Base-by-base conservation (phyloP, 1,284 basidiomycete genomes). In the Fistulinella staudtii region DNA sequence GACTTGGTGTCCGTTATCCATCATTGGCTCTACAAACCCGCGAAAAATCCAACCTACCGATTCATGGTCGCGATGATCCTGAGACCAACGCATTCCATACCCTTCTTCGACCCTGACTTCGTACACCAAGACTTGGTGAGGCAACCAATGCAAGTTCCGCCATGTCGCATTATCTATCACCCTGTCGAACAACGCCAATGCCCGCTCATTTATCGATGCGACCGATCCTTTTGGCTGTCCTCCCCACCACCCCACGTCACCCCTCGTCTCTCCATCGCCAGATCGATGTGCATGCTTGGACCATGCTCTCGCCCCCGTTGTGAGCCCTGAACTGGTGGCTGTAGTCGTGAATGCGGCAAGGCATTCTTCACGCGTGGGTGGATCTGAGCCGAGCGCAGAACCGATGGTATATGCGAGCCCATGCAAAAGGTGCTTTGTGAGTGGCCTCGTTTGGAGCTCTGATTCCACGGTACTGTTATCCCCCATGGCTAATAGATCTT, bases 61-160 rank as follows among this genome's bases (percentile, higher is more conserved):
- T n/a, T n/a, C n/a, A n/a, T n/a, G n/a, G n/a, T n/a, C n/a, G 3
- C 8, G 29, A 35, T 57, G 63, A 61, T 79, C 68, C 53, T 74
- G 76, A 3, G 76, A 75, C 79, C 80, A 82, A 10, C 80, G 66
- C 77, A 82, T 77, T 1, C 79, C 80, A 63, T 81, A 82, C 0
- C 79, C 80, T 44, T 75, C 76, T 7, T 60, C 52, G 17, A 79
- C 72, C 40, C 79, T 65, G 9, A 72, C 68, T 54, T 82, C 79
- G 52, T 80, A 82, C 23, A 79, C 77, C 42, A 82, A 54, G 14
- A 80, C 64, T 30, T 67, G 63, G 53, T 80, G 78, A 2, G 79
- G 77, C 3, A 82, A 56, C 77, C 76, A 80, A 53, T 81, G 79
- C 28, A 81, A 47, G 59, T 81, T 81, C 41, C 68, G 62, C 79